Evolutionary conservation across 225 moss, liverwort and hornwort genomes (phyloP).

Genomic region (Polytrichum commune): DNA sequence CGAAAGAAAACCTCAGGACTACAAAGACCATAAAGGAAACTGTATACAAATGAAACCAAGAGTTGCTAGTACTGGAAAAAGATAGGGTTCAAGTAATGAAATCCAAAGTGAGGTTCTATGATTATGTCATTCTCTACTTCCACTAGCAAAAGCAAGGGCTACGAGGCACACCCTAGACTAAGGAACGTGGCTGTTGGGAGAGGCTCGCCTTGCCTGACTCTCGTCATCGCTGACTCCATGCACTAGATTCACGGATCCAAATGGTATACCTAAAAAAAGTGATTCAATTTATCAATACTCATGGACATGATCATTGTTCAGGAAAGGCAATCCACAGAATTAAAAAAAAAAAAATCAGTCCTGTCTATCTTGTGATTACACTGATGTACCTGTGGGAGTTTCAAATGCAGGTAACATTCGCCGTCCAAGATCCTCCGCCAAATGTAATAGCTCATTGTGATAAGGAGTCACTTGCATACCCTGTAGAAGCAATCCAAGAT

Average conservation of each 20-base stretch:
- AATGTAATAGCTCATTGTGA: constrained; percentile 69
- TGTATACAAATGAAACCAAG: too few relatives aligned
- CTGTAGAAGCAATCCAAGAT: constrained; percentile 22
- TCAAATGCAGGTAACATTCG: constrained; percentile 93
- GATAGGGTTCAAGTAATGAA: too few relatives aligned
- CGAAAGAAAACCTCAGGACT: too few relatives aligned
- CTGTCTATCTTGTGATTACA: too few relatives aligned
- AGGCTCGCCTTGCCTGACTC: constrained; percentile 98
- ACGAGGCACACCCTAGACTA: constrained; percentile 72
- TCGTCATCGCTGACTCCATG: constrained; percentile 91
- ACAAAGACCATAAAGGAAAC: too few relatives aligned
- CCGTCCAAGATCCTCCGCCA: constrained; percentile 86
- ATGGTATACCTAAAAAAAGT: constrained; percentile 73
- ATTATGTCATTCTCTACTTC: neutral
- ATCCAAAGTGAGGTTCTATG: neutral
- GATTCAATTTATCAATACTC: neutral
- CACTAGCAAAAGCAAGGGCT: constrained; percentile 41
- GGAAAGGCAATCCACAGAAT: too few relatives aligned
- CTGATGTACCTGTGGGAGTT: constrained; percentile 80
- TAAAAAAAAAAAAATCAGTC: too few relatives aligned
- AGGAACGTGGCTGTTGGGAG: constrained; percentile 63
- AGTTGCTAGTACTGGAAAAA: too few relatives aligned
- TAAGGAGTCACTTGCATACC: constrained; percentile 90
- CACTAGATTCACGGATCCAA: constrained; percentile 92
- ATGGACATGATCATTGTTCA: neutral